phyloP scores from a whole-genome alignment of 495 filamentous ascomycete genomes.

The Penicillium ochrochloron region DNA sequence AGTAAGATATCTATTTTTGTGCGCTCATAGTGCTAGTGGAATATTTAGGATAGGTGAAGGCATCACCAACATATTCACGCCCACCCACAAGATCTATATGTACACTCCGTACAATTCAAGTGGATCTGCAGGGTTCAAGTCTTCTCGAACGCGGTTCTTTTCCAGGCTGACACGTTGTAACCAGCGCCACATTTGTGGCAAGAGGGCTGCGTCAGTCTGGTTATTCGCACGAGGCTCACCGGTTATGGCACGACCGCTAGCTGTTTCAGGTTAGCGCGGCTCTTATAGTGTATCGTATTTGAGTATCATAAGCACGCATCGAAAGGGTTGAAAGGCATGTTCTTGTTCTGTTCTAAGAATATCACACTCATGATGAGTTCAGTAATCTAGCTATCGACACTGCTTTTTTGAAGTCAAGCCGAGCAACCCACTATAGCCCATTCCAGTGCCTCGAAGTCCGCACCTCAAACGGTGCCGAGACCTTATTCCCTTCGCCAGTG shows the following conservation, averaged over 20 bases:
- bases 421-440: background rate
- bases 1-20: background rate
- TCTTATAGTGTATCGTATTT: background rate
- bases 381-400: too few relatives aligned
- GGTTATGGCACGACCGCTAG: background rate
- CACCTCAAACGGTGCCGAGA: background rate
- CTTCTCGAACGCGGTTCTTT: slow-evolving; percentile 9
- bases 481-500: background rate
- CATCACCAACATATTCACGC: background rate
- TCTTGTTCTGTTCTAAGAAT: background rate
- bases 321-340: background rate
- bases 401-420: too few relatives aligned
- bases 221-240: background rate
- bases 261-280: background rate
- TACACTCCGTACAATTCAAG: background rate
- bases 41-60: background rate
- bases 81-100: background rate
- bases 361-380: background rate
- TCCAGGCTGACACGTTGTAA: background rate
- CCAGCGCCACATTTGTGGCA: slow-evolving; percentile 3
- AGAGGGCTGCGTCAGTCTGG: background rate
- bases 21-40: background rate
- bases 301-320: background rate
- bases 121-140: slow-evolving; percentile 9
- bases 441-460: background rate